phyloP scores from a whole-genome alignment of 2,329 filamentous ascomycete genomes.

The Penicillium sp. region DNA sequence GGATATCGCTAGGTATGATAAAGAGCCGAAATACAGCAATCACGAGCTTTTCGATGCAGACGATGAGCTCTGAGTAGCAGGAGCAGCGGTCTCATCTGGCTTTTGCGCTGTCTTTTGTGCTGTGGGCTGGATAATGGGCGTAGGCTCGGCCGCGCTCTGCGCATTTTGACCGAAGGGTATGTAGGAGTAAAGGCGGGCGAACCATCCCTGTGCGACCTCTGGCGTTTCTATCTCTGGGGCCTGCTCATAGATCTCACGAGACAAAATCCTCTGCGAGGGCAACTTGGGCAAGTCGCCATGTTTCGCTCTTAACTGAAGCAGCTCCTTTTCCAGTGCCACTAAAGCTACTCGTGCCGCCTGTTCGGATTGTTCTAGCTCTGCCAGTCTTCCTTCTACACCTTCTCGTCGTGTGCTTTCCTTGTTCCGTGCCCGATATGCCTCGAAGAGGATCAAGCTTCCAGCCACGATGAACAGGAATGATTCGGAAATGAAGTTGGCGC shows the following conservation, averaged over 20 bases:
- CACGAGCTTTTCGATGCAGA: conserved; percentile 4
- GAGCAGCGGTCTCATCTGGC: not conserved
- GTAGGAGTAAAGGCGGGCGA: conserved; percentile 36
- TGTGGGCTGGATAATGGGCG: conserved; percentile 8
- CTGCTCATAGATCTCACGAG: conserved; percentile 42
- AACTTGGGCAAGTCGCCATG: conserved; percentile 32
- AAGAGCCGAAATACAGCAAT: not conserved
- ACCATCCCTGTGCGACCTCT: conserved; percentile 29
- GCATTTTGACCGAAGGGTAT: conserved; percentile 27
- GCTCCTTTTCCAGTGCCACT: conserved; percentile 48
- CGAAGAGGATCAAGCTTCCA: conserved; percentile 61
- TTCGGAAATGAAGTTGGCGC: conserved; percentile 68
- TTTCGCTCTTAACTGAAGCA: conserved; percentile 43
- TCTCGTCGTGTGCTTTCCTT: conserved; percentile 62
- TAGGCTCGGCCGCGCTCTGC: conserved; percentile 11
- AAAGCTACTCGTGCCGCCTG: conserved; percentile 42
- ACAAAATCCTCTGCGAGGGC: conserved; percentile 35
- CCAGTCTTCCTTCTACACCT: conserved; percentile 59
- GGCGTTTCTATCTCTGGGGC: conserved; percentile 18
- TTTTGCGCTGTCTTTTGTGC: conserved; percentile 1
- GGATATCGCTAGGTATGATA: not conserved
- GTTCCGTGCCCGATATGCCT: conserved; percentile 59
- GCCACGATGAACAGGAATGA: conserved; percentile 66
- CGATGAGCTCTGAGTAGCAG: not conserved
- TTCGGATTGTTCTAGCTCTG: conserved; percentile 56